phyloP scores from a whole-genome alignment of 2,329 filamentous ascomycete genomes.

The Pezicula radicicola region DNA sequence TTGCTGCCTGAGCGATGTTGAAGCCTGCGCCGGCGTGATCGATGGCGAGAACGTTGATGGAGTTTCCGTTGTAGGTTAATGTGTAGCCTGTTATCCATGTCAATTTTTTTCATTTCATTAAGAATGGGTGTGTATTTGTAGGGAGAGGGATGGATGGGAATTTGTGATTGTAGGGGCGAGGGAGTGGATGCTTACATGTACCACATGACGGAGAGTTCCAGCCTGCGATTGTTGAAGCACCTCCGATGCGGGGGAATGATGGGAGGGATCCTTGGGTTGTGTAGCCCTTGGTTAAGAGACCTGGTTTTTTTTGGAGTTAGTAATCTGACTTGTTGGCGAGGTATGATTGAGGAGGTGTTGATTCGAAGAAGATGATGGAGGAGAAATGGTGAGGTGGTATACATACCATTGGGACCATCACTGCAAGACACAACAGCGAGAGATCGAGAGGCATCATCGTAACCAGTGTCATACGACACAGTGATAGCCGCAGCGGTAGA shows the following conservation, averaged over 20 bases:
- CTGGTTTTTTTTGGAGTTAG: neutral
- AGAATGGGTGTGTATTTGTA: no score
- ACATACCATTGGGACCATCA: slow-evolving; percentile 65
- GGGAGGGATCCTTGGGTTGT: slow-evolving; percentile 48
- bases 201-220: slow-evolving; percentile 57
- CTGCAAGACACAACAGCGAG: slow-evolving; percentile 62
- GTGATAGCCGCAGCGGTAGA: slow-evolving; percentile 33
- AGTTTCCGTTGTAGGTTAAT: slow-evolving; percentile 47
- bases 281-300: slow-evolving; percentile 49
- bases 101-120: no score
- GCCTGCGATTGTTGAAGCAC: slow-evolving; percentile 44
- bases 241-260: slow-evolving; percentile 53
- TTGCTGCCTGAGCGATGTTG: slow-evolving; percentile 54
- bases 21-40: slow-evolving; percentile 48
- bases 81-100: slow-evolving; percentile 38
- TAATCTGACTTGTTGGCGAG: neutral
- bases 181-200: slow-evolving; percentile 30
- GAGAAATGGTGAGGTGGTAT: slow-evolving; percentile 35
- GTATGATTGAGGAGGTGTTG: neutral
- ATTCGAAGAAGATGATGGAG: neutral
- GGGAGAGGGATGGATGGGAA: no score
- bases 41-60: slow-evolving; percentile 53
- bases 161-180: no score
- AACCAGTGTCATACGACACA: slow-evolving; percentile 71
- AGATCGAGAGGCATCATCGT: slow-evolving; percentile 57